Evolutionary conservation across 2,329 filamentous ascomycete species (phyloP).

Genomic region (Cercospora beticola): DNA sequence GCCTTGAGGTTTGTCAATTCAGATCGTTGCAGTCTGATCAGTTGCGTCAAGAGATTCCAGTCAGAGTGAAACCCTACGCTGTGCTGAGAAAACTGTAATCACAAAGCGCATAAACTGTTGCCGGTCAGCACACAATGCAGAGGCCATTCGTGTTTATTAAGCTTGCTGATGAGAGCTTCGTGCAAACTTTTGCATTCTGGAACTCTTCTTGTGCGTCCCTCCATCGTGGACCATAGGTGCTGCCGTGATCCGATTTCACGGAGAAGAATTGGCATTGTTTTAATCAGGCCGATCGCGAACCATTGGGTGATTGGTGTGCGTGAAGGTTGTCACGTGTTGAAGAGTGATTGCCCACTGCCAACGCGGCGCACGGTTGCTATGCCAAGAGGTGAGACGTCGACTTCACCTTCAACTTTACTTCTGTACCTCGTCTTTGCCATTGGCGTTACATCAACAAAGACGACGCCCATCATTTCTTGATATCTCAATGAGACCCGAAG

Average conservation of each 20-base stretch:
- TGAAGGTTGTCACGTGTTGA: neutral
- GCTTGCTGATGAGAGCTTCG: neutral
- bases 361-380: neutral
- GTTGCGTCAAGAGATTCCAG: neutral
- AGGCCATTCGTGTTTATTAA: neutral
- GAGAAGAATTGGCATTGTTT: no score
- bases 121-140: neutral
- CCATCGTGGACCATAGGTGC: no score
- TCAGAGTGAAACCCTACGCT: neutral
- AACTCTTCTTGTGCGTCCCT: no score
- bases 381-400: neutral
- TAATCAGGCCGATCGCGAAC: no score
- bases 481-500: no score
- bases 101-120: neutral
- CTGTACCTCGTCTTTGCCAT: neutral
- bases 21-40: no score
- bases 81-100: neutral
- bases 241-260: no score
- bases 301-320: no score
- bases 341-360: neutral
- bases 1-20: neutral
- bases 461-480: neutral
- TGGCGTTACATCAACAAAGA: neutral
- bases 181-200: no score
- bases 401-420: neutral